Evolutionary conservation across 1,284 basidiomycete species (phyloP).

Genomic region (Trichosporon ovoides): DNA sequence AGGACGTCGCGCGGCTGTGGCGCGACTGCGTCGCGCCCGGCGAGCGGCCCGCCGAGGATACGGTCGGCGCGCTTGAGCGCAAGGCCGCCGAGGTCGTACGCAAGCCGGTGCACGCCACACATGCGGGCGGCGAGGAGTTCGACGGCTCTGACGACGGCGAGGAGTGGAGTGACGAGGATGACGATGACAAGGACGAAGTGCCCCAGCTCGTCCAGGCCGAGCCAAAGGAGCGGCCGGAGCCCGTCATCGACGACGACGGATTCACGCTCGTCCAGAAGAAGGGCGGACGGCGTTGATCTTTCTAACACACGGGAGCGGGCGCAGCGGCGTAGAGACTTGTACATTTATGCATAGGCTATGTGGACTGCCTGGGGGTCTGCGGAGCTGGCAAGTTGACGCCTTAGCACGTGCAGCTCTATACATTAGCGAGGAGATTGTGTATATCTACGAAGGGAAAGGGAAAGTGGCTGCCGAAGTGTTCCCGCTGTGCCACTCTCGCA

Average conservation of each 20-base stretch:
- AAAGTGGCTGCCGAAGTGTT: not conserved
- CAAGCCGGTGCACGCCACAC: constrained; percentile 27
- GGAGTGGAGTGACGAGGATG: constrained; percentile 51
- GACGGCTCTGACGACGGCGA: constrained; percentile 55
- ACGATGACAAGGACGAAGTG: constrained; percentile 52
- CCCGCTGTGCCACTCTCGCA: not conserved
- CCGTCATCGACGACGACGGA: constrained; percentile 77
- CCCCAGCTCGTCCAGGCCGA: constrained; percentile 55
- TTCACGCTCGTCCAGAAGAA: constrained; percentile 73
- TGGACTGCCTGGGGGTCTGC: not conserved
- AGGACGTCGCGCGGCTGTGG: constrained; percentile 67
- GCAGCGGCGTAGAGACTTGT: not conserved
- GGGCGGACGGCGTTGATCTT: constrained; percentile 33
- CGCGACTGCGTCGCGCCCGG: constrained; percentile 49
- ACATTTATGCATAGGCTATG: constrained; percentile 6
- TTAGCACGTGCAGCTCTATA: not conserved
- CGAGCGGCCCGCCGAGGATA: constrained; percentile 52
- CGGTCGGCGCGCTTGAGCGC: constrained; percentile 59
- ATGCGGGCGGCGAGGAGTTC: constrained; percentile 43
- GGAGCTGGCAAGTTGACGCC: not conserved
- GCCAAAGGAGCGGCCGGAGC: constrained; percentile 53
- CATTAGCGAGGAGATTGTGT: not conserved
- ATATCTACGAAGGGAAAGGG: not conserved
- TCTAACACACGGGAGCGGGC: not conserved
- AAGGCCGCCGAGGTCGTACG: constrained; percentile 54